Conservation (phyloP, 371 early-diverging fungal species). For the Mortierella sp. region DNA sequence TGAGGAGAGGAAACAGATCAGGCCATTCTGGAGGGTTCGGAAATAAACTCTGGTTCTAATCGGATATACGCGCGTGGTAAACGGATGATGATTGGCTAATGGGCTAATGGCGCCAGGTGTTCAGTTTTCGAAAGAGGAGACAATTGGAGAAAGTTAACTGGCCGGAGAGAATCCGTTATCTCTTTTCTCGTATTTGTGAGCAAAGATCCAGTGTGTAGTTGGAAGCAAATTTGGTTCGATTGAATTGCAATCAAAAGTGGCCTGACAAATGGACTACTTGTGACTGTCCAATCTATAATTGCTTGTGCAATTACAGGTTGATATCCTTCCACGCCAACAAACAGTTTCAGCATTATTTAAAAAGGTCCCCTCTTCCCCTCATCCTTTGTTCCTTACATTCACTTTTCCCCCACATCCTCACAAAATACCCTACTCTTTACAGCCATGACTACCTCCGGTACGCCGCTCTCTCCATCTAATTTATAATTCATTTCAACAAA, state of each 20-base stretch:
- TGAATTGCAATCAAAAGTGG: neutral
- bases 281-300: neutral
- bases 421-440: neutral
- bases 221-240: no score
- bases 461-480: neutral
- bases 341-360: no score
- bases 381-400: neutral
- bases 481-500: neutral
- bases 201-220: no score
- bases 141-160: neutral
- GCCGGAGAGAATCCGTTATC: neutral
- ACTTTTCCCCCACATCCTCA: neutral
- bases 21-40: neutral
- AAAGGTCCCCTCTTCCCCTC: neutral
- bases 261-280: neutral
- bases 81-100: conserved; percentile 26
- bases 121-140: neutral
- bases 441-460: neutral
- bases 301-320: neutral
- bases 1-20: neutral
- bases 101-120: conserved; percentile 37
- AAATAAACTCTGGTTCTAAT: neutral
- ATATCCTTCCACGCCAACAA: no score
- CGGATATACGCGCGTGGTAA: conserved; percentile 17
- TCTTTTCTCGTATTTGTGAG: neutral